Evolutionary conservation across 1,284 basidiomycete species (phyloP), one percentile per base, ranked within the genome.

Genomic region (Cutaneotrichosporon daszewskae): DNA sequence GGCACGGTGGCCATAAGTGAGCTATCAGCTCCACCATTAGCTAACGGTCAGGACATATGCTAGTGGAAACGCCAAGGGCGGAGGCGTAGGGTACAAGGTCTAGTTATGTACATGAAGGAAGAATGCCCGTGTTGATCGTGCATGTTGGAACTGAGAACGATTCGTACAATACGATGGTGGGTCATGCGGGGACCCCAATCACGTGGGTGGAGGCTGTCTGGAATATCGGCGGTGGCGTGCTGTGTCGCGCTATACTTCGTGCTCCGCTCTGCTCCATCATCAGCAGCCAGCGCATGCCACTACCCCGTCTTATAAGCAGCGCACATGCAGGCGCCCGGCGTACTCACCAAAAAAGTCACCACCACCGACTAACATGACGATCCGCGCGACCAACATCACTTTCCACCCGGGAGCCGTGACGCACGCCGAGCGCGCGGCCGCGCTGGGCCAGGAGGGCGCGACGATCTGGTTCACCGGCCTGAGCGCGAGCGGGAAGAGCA

Each of bases 401-500:
- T 89, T 89, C 69, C 87, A 90, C 77, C 72, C 75, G 14, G 88
- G 88, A 43, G 84, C 86, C 31, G 84, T 92, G 28, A 76, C 74
- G 34, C 63, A 72, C 18, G 60, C 75, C 31, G 88, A 94, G 73
- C 83, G 90, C 47, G 71, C 75, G 17, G 60, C 76, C 25, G 69
- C 87, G 17, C 75, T 91, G 22, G 74, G 78, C 16, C 91, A 96
- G 66, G 83, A 79, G 56, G 91, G 91, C 19, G 79, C 84, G 6
- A 96, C 91, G 0, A 79, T 96, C 62, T 96, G 91, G 91, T 74
- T 96, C 49, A 96, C 92, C n/a, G 91, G 91, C 19, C 79, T 94
- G 24, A 88, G 84, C 59, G 90, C 87, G 20, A 84, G 82, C 61
- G 89, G 89, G 45, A 92, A 92, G 79, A 96, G 91, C 14, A 98